phyloP scores from a whole-genome alignment of 768 basidiomycete genomes.

The Amanita pallidorosea region DNA sequence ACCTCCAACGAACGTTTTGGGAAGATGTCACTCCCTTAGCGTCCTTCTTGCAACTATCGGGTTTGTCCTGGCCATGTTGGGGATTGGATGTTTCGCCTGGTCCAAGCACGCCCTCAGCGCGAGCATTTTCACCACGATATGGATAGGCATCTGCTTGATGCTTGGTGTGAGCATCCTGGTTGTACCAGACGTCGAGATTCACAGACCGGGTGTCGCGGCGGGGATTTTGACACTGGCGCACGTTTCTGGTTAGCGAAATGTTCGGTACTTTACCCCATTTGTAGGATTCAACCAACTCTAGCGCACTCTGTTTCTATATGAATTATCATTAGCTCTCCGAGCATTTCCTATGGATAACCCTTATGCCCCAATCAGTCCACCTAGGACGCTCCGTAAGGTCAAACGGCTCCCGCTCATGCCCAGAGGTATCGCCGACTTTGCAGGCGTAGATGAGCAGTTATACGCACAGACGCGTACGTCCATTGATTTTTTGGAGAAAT shows the following conservation, averaged over 20 bases:
- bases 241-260: background rate
- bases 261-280: background rate
- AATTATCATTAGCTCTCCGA: background rate
- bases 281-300: background rate
- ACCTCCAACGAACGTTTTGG: slow-evolving; percentile 35
- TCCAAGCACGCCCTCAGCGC: slow-evolving; percentile 32
- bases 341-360: background rate
- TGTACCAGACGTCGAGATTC: slow-evolving; percentile 9
- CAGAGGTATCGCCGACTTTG: background rate
- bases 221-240: background rate
- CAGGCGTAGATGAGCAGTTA: background rate
- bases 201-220: background rate
- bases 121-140: slow-evolving; percentile 29
- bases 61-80: slow-evolving; percentile 38
- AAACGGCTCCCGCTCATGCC: background rate
- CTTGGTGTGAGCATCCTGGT: slow-evolving; percentile 10
- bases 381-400: background rate
- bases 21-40: slow-evolving; percentile 37
- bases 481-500: background rate
- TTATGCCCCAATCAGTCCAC: slow-evolving; percentile 1
- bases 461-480: background rate
- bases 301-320: background rate
- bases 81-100: slow-evolving; percentile 44
- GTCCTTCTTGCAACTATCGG: slow-evolving; percentile 34
- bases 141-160: slow-evolving; percentile 24